These are phyloP conservation scores for Solanum medicagineum DNA, from an alignment of 257 asterid species.

Conservation along the genomic window DNA sequence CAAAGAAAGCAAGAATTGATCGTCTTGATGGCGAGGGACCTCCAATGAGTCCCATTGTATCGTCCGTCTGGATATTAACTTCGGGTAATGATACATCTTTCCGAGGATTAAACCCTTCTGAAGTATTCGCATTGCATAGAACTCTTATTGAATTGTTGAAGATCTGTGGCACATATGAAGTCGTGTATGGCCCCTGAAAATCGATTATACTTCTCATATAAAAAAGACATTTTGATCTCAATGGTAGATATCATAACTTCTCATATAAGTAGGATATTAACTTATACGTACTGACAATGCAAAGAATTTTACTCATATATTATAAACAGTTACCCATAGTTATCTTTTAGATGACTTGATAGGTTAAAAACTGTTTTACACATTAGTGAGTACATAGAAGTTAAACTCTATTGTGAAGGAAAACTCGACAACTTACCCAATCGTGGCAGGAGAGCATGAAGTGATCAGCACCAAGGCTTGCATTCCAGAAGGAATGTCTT, in stretches of 20 bases:
- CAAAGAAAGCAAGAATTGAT: conserved; percentile 59
- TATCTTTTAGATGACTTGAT: background rate
- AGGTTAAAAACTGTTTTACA: background rate
- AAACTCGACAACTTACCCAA: conserved; percentile 41
- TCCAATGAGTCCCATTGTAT: conserved; percentile 41
- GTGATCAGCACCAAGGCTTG: conserved; percentile 65
- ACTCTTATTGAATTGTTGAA: conserved; percentile 75
- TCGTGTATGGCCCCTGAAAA: conserved; percentile 53
- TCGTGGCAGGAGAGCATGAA: conserved; percentile 89
- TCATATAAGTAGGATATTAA: background rate
- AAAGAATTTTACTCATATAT: background rate
- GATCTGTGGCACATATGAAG: conserved; percentile 39
- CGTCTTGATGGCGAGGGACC: conserved; percentile 54
- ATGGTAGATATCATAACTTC: background rate
- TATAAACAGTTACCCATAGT: background rate
- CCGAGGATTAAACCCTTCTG: conserved; percentile 66
- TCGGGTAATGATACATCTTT: conserved; percentile 66
- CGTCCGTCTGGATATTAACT: conserved; percentile 56
- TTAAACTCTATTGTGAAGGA: background rate
- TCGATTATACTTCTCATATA: background rate
- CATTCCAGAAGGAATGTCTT: conserved; percentile 69
- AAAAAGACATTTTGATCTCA: background rate
- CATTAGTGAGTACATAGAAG: background rate
- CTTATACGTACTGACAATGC: background rate
- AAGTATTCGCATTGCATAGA: conserved; percentile 66